Percentiles rank a stretch among this genome's conserved stretches.
Conservation (phyloP, 2,329 filamentous ascomycete species). For the Neopestalotiopsis sp. region DNA sequence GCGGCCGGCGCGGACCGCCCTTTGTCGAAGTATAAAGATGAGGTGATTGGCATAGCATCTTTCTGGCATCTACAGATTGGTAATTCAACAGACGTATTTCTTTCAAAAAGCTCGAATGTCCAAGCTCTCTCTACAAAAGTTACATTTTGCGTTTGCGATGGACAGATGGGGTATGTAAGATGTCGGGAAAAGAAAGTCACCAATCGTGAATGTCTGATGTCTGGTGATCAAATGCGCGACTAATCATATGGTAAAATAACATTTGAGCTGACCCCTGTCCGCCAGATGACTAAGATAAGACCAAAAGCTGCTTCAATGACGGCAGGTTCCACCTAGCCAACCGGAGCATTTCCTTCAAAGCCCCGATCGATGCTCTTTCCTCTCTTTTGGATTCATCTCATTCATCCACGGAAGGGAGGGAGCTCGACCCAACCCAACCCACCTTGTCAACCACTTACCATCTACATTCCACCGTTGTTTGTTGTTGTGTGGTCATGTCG, state of each 20-base stretch:
- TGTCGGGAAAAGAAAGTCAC: too few relatives aligned
- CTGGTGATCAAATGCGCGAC: not conserved
- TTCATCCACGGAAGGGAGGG: not conserved
- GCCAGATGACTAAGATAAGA: not conserved
- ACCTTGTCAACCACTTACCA: not conserved
- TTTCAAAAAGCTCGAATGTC: too few relatives aligned
- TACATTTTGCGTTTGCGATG: too few relatives aligned
- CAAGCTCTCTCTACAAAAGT: too few relatives aligned
- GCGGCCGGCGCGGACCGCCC: not conserved
- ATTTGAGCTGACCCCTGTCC: not conserved
- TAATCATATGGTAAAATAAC: not conserved
- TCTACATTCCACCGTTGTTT: not conserved
- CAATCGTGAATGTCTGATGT: too few relatives aligned
- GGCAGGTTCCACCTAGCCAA: slow-evolving; percentile 11
- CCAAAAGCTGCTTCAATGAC: not conserved
- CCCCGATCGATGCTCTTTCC: not conserved
- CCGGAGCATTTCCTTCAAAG: slow-evolving; percentile 4
- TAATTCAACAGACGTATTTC: too few relatives aligned
- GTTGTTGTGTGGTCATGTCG: not conserved
- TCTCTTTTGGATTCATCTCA: not conserved
- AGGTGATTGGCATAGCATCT: too few relatives aligned
- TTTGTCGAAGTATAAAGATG: not conserved
- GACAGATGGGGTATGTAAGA: too few relatives aligned
- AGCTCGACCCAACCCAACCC: not conserved
- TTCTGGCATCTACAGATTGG: too few relatives aligned